Evolutionary conservation across 78 protist species (phyloP).

Genomic region (Pigoraptor vietnamica): DNA sequence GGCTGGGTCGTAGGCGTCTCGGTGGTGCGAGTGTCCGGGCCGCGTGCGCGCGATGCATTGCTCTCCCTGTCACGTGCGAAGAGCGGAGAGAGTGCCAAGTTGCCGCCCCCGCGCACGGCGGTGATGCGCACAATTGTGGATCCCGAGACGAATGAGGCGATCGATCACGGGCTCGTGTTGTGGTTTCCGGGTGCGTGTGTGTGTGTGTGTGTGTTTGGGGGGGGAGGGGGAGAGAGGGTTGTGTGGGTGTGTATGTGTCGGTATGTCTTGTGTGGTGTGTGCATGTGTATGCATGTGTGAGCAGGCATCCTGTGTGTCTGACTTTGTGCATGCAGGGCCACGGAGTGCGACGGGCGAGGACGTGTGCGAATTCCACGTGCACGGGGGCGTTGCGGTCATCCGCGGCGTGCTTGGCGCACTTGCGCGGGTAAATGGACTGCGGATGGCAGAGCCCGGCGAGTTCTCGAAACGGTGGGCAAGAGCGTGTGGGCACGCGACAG

Average conservation of each 20-base stretch:
- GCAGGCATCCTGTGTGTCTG: too few relatives aligned
- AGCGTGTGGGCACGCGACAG: too few relatives aligned
- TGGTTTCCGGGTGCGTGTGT: conserved; percentile 14
- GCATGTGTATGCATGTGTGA: neutral
- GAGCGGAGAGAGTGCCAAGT: too few relatives aligned
- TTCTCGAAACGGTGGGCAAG: conserved; percentile 54
- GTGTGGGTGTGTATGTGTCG: too few relatives aligned
- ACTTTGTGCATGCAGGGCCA: too few relatives aligned
- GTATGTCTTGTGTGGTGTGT: too few relatives aligned
- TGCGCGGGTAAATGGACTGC: neutral
- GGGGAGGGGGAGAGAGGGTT: too few relatives aligned
- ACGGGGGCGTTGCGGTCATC: conserved; percentile 84
- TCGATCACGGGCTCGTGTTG: conserved; percentile 21
- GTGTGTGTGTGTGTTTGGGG: too few relatives aligned
- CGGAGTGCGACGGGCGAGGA: conserved; percentile 91
- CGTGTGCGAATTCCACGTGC: conserved; percentile 80
- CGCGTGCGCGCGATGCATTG: neutral
- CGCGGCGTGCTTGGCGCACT: conserved; percentile 46
- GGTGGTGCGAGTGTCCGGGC: neutral
- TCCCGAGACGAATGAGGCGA: neutral
- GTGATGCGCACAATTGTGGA: neutral
- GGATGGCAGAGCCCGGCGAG: conserved; percentile 79
- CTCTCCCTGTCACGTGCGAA: too few relatives aligned
- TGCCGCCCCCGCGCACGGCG: neutral
- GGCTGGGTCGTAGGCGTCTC: neutral